A percentile compares a stretch with the other conserved stretches of the same genome.
Evolutionary conservation across 1,139 yeast genomes (phyloP).

Genomic region (Blastobotrys aristatus): DNA sequence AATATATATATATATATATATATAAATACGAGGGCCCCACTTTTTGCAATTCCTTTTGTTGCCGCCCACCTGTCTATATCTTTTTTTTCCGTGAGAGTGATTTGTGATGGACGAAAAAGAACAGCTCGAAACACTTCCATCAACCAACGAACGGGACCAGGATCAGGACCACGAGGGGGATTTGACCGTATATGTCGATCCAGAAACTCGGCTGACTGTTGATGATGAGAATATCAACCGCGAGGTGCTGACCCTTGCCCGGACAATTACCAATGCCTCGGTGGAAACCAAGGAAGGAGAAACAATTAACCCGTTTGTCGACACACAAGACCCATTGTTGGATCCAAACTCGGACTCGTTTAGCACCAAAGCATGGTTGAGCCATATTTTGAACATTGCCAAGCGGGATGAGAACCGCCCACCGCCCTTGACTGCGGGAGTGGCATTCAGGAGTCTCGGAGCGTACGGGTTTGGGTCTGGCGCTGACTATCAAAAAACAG

Average conservation of each 20-base stretch:
- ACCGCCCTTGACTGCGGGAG: constrained; percentile 39
- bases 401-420: constrained; percentile 19
- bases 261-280: constrained; percentile 24
- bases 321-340: constrained; percentile 26
- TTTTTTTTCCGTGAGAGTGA: too few relatives aligned
- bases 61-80: too few relatives aligned
- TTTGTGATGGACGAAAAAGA: too few relatives aligned
- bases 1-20: too few relatives aligned
- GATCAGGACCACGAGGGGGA: too few relatives aligned
- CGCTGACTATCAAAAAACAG: constrained; percentile 74
- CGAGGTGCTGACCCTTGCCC: constrained; percentile 24
- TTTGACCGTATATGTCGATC: too few relatives aligned
- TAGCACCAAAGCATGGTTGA: constrained; percentile 60
- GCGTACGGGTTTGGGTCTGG: constrained; percentile 76
- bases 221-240: constrained; percentile 41
- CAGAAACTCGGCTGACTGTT: constrained; percentile 76
- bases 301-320: constrained; percentile 12
- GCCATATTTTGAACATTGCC: constrained; percentile 46
- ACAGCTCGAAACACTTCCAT: too few relatives aligned
- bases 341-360: constrained; percentile 56
- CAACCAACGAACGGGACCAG: too few relatives aligned
- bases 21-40: too few relatives aligned
- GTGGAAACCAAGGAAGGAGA: constrained; percentile 4
- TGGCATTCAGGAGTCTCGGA: constrained; percentile 60
- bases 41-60: too few relatives aligned